phyloP scores from a whole-genome alignment of 805 yeast species.

The Spathaspora girioi region DNA sequence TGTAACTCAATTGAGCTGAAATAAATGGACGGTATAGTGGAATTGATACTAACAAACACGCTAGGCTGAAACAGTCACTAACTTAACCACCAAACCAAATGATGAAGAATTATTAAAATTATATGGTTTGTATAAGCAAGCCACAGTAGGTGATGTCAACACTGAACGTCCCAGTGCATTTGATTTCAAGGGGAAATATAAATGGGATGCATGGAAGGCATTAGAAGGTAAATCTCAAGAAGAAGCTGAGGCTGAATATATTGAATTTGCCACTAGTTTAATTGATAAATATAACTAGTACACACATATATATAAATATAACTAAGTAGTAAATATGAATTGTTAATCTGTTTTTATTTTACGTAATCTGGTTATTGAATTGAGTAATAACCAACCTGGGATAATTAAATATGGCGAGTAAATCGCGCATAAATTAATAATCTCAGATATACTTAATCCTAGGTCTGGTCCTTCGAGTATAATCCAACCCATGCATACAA shows the following conservation, averaged over 20 bases:
- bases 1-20: slow-evolving; percentile 6
- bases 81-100: slow-evolving; percentile 69
- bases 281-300: slow-evolving; percentile 35
- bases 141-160: slow-evolving; percentile 91
- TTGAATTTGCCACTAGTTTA: slow-evolving; percentile 63
- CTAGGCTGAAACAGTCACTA: slow-evolving; percentile 78
- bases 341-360: background rate
- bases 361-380: slow-evolving; percentile 26
- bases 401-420: slow-evolving; percentile 72
- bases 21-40: too few relatives aligned
- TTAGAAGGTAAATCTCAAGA: slow-evolving; percentile 81
- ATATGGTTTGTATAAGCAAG: slow-evolving; percentile 94
- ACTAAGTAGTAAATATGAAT: background rate
- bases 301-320: background rate
- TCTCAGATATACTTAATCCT: slow-evolving; percentile 37
- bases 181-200: slow-evolving; percentile 92
- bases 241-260: slow-evolving; percentile 85
- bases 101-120: slow-evolving; percentile 84
- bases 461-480: slow-evolving; percentile 25
- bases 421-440: slow-evolving; percentile 43
- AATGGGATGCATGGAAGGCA: slow-evolving; percentile 96
- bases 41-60: background rate
- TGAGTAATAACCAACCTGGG: slow-evolving; percentile 55
- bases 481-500: slow-evolving; percentile 63
- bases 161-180: slow-evolving; percentile 88